Evolutionary conservation across 2,329 filamentous ascomycete species (phyloP), one percentile per base, ranked within the genome.

Genomic region (Apiospora kogelbergensis): DNA sequence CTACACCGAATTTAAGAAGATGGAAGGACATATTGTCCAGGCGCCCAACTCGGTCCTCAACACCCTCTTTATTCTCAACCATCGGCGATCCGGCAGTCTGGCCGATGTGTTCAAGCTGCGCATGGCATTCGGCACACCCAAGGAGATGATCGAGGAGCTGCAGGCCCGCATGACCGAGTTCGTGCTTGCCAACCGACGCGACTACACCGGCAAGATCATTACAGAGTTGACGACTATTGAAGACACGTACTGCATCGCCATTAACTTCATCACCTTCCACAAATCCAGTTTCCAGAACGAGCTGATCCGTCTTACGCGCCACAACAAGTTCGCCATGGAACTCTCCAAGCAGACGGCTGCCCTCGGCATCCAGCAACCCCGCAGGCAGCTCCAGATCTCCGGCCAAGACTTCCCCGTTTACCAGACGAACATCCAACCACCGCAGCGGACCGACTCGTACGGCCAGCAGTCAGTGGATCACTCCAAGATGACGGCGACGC

Each of bases 1-100:
- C 20, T 98, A 96, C 79, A 98, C 95, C 17, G 95, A 98, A 77
- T 98, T 98, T 84, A 98, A 98, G 86, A 98, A 98, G 84, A 95
- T 98, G 93, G 92, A 98, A 80, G 95, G 95, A 1, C 95, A 98
- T 75, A 91, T 98, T 30, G 95, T 98, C 0, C 95, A 98, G 80
- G 95, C 95, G 0, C 95, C 95, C 13, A 98, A 98, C 86, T 97
- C 92, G 69, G 90, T 97, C 45, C 87, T 98, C 68, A 98, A 98
- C 81, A 94, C 89, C 0, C 86, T 98, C 0, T 98, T 98, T 81
- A 97, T 98, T 71, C 90, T 98, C 60, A 98, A 98, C 80, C 94
- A 97, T 82, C 90, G 95, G 63, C 92, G 95, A 67, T 97, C 94
- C 42, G 95, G 95, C 72, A 92, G 91, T 6, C 86, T 98, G 6